Evolutionary conservation across 768 basidiomycete species (phyloP).

Genomic region (Leccinum broughii): DNA sequence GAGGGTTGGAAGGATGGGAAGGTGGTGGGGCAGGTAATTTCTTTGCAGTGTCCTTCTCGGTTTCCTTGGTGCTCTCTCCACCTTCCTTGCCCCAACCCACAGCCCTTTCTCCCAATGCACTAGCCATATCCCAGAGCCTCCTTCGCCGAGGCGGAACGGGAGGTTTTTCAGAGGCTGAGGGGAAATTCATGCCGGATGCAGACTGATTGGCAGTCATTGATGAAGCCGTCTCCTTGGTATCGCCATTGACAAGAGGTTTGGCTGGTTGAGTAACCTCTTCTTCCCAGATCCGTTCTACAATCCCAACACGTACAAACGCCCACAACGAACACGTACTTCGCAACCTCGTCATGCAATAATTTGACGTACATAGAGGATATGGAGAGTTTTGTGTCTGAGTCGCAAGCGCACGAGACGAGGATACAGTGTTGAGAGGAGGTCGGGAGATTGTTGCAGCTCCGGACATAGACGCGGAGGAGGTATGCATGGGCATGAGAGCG

Average conservation of each 20-base stretch:
- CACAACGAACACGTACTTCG: slow-evolving; percentile 88
- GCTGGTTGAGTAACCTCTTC: slow-evolving; percentile 56
- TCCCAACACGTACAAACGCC: slow-evolving; percentile 80
- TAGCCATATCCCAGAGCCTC: slow-evolving; percentile 69
- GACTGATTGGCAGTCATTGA: slow-evolving; percentile 5
- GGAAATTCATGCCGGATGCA: not conserved
- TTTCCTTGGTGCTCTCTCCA: slow-evolving; percentile 34
- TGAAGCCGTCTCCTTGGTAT: not conserved
- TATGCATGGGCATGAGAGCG: slow-evolving; percentile 20
- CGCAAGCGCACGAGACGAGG: slow-evolving; percentile 43
- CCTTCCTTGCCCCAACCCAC: slow-evolving; percentile 53
- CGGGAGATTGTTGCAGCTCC: slow-evolving; percentile 26
- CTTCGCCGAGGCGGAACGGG: slow-evolving; percentile 63
- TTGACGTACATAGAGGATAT: slow-evolving; percentile 75
- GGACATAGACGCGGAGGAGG: slow-evolving; percentile 36
- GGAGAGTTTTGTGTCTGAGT: slow-evolving; percentile 28
- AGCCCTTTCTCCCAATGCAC: slow-evolving; percentile 58
- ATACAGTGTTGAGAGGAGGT: slow-evolving; percentile 30
- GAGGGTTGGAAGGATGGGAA: slow-evolving; percentile 26
- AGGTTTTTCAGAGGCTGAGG: slow-evolving; percentile 43
- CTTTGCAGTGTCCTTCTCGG: slow-evolving; percentile 30
- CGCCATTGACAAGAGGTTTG: slow-evolving; percentile 19
- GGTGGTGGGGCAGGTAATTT: slow-evolving; percentile 25
- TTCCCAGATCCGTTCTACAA: slow-evolving; percentile 89
- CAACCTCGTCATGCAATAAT: slow-evolving; percentile 85